These are phyloP conservation scores for Trichoderma orchidacearum DNA, from an alignment of 495 filamentous ascomycete species.

Conservation along the genomic window DNA sequence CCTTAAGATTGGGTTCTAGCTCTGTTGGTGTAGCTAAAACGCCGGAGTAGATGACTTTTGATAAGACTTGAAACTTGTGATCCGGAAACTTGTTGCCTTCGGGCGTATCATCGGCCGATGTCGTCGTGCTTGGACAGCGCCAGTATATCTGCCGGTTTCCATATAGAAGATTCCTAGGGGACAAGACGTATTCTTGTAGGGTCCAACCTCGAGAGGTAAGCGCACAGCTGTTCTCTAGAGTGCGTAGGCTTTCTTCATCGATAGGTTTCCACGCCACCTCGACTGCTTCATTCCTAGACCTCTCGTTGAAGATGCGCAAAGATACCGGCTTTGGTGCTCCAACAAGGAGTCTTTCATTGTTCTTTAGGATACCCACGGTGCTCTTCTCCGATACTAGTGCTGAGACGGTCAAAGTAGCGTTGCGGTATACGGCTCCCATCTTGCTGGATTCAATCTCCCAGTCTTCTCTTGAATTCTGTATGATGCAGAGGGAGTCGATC, in stretches of 20 bases:
- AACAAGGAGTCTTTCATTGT: background rate
- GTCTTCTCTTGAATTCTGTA: slow-evolving; percentile 8
- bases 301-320: background rate
- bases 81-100: background rate
- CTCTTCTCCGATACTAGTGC: slow-evolving; percentile 9
- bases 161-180: slow-evolving; percentile 12
- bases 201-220: slow-evolving; percentile 13
- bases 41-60: background rate
- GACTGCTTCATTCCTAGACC: background rate
- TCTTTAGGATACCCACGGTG: background rate
- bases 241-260: background rate
- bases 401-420: slow-evolving; percentile 6
- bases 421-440: slow-evolving; percentile 7
- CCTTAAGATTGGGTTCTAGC: background rate
- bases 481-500: slow-evolving; percentile 12
- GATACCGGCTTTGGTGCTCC: background rate
- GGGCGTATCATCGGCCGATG: background rate
- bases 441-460: slow-evolving; percentile 5
- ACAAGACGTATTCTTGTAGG: slow-evolving; percentile 16
- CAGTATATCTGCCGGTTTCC: slow-evolving; percentile 12
- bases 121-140: slow-evolving; percentile 8
- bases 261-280: background rate
- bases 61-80: background rate
- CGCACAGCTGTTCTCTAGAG: background rate
- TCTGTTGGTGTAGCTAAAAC: background rate